phyloP scores from a whole-genome alignment of 352 stramenopile genomes.

The Plasmopara halstedii region DNA sequence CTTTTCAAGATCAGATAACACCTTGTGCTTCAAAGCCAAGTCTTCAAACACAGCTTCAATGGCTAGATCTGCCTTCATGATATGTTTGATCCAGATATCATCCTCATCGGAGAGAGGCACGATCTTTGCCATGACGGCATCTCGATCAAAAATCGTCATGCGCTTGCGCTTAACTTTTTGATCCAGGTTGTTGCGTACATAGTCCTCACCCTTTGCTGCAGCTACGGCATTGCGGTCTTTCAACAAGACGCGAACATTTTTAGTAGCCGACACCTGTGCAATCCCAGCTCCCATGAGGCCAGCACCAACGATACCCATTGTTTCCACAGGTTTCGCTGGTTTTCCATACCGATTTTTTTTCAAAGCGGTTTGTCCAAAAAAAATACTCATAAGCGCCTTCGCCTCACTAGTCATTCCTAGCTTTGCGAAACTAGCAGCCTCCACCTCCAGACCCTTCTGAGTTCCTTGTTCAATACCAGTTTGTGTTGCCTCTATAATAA shows the following conservation, averaged over 20 bases:
- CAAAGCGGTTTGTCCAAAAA: constrained; percentile 95
- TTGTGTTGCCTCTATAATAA: constrained; percentile 90
- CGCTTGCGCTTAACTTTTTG: constrained; percentile 93
- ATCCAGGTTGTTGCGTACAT: constrained; percentile 93
- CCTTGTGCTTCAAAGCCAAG: constrained; percentile 94
- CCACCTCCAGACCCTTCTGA: constrained; percentile 84
- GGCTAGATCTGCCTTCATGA: constrained; percentile 91
- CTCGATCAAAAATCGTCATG: constrained; percentile 89
- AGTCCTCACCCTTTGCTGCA: constrained; percentile 80
- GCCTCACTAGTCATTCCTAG: constrained; percentile 93
- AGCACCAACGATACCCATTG: constrained; percentile 94
- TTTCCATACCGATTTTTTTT: constrained; percentile 97
- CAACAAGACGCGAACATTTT: constrained; percentile 92
- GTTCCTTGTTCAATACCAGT: constrained; percentile 80
- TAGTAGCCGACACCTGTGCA: constrained; percentile 92
- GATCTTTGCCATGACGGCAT: constrained; percentile 88
- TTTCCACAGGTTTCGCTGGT: constrained; percentile 82
- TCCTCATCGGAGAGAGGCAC: constrained; percentile 91
- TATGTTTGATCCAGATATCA: constrained; percentile 89
- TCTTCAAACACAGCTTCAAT: constrained; percentile 99
- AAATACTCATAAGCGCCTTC: constrained; percentile 96
- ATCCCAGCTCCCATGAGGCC: constrained; percentile 98
- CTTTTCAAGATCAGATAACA: constrained; percentile 91
- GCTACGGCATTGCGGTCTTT: constrained; percentile 92
- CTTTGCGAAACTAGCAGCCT: constrained; percentile 94